phyloP scores from a whole-genome alignment of 164 flowering plant genomes.

The Magnolia changhungtana region DNA sequence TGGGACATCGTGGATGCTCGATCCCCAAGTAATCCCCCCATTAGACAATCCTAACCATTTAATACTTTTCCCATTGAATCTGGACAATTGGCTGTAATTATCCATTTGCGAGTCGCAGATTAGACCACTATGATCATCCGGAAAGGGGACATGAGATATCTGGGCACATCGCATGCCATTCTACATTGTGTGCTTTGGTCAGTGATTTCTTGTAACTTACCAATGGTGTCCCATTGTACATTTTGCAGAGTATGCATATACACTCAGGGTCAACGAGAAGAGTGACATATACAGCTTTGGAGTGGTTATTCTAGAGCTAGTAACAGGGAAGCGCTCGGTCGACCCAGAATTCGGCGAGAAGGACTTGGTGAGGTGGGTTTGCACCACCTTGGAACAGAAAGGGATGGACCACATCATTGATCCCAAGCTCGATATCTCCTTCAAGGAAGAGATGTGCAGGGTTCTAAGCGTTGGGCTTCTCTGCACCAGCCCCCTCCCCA shows the following conservation, averaged over 20 bases:
- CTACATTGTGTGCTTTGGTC: no score
- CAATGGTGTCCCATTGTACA: not conserved
- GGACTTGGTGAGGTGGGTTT: constrained; percentile 91
- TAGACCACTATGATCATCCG: no score
- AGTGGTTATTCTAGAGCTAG: constrained; percentile 78
- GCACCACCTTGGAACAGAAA: constrained; percentile 72
- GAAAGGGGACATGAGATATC: no score
- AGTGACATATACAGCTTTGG: constrained; percentile 97
- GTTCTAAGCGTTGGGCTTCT: constrained; percentile 78
- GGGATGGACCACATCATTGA: constrained; percentile 75
- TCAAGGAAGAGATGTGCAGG: constrained; percentile 73
- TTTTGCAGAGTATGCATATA: constrained; percentile 88
- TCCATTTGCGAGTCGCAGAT: no score
- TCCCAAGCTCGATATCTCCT: constrained; percentile 67
- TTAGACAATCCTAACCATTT: no score
- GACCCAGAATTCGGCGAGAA: constrained; percentile 88
- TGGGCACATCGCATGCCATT: no score
- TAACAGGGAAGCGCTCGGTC: constrained; percentile 72
- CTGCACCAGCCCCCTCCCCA: constrained; percentile 91
- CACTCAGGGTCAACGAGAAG: constrained; percentile 91
- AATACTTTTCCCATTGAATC: no score
- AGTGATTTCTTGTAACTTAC: not conserved
- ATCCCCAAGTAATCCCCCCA: no score
- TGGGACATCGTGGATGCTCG: no score
- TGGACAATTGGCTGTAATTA: no score